Percentiles rank a stretch among this genome's conserved stretches.
These are phyloP conservation scores for Diaporthe caulivora DNA, from an alignment of 2,329 filamentous ascomycete genomes.

Conservation along the genomic window DNA sequence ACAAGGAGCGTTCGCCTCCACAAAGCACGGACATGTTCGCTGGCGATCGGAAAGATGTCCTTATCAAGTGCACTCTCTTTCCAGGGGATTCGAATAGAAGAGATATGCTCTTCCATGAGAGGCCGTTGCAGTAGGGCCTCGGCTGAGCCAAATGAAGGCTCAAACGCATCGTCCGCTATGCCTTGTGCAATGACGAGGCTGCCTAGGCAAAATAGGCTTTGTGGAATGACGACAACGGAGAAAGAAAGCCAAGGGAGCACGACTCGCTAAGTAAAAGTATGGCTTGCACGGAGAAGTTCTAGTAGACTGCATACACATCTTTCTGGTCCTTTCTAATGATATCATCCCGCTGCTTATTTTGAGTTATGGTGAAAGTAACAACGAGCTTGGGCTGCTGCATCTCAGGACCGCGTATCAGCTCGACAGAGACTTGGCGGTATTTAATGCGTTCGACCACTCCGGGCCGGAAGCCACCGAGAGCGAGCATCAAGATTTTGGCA, in stretches of 20 bases:
- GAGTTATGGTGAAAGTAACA: conserved; percentile 3
- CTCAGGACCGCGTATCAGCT: not conserved
- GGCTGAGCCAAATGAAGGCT: not conserved
- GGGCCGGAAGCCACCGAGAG: conserved; percentile 14
- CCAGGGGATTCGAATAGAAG: not conserved
- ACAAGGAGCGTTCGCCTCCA: not conserved
- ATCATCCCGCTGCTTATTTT: not conserved
- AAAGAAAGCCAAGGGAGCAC: not conserved
- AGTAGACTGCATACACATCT: conserved; percentile 3
- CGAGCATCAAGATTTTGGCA: not conserved
- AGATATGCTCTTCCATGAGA: not conserved
- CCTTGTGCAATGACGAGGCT: conserved; percentile 13
- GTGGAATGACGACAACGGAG: not conserved
- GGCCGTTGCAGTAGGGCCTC: not conserved
- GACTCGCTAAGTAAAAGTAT: not conserved
- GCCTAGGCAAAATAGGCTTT: not conserved
- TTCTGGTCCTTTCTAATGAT: not conserved
- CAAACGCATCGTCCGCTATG: not conserved
- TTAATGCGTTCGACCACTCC: conserved; percentile 7
- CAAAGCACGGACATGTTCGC: not conserved
- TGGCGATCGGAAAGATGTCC: not conserved
- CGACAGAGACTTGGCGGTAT: not conserved
- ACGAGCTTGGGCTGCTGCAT: not conserved
- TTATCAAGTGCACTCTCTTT: not conserved
- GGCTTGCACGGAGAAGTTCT: not conserved